These are phyloP conservation scores for Rubia yunnanensis DNA, from an alignment of 257 asterid genomes.

Conservation along the genomic window DNA sequence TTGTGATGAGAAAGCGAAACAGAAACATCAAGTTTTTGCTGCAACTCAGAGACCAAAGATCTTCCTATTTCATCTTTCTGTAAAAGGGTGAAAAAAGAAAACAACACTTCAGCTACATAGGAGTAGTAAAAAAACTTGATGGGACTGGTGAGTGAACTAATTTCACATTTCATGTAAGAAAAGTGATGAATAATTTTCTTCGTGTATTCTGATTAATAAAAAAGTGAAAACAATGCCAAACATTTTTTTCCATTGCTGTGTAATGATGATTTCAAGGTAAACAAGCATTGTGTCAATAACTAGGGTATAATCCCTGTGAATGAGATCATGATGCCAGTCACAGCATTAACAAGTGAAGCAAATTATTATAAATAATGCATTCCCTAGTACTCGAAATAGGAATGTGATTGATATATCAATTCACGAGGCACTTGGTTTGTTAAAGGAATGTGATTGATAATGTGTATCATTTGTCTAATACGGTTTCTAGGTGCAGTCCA, in stretches of 20 bases:
- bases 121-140: background rate
- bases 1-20: slow-evolving; percentile 32
- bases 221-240: background rate
- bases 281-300: background rate
- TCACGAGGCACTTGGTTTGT: background rate
- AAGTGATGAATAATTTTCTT: background rate
- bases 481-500: no score
- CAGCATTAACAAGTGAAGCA: background rate
- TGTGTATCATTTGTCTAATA: background rate
- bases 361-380: background rate
- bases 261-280: no score
- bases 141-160: background rate
- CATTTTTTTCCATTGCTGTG: background rate
- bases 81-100: slow-evolving; percentile 11
- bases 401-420: no score
- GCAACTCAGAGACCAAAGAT: slow-evolving; percentile 47
- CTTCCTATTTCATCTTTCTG: slow-evolving; percentile 52
- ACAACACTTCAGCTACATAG: background rate
- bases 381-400: no score
- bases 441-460: background rate
- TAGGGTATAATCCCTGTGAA: background rate
- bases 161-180: background rate
- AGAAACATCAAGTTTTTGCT: slow-evolving; percentile 49
- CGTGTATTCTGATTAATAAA: background rate
- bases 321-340: background rate